Evolutionary conservation across 2,329 filamentous ascomycete species (phyloP).

Genomic region (Cercospora canescens): DNA sequence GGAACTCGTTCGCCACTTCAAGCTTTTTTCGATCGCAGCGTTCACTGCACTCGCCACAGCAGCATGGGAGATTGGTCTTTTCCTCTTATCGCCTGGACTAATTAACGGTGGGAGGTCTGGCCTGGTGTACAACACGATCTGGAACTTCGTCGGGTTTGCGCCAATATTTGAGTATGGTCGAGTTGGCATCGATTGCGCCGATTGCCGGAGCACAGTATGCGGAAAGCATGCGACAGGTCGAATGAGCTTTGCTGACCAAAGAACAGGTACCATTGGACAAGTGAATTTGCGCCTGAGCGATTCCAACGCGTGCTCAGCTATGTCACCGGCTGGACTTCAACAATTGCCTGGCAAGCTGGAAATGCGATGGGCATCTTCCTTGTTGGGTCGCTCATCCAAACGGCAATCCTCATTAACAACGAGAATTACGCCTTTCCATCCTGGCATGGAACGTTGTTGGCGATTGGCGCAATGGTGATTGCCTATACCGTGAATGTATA

Average conservation of each 20-base stretch:
- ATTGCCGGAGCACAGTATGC: slow-evolving; percentile 34
- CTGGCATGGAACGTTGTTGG: slow-evolving; percentile 53
- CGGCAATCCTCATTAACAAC: slow-evolving; percentile 44
- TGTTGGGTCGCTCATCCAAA: slow-evolving; percentile 50
- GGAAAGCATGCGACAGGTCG: too few relatives aligned
- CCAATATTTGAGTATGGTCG: slow-evolving; percentile 31
- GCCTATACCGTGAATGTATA: slow-evolving; percentile 46
- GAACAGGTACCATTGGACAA: too few relatives aligned
- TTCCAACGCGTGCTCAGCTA: slow-evolving; percentile 35
- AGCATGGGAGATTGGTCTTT: slow-evolving; percentile 53
- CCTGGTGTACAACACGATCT: slow-evolving; percentile 32
- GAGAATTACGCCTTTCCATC: slow-evolving; percentile 43
- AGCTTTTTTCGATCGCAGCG: slow-evolving; percentile 49
- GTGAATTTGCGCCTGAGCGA: slow-evolving; percentile 32
- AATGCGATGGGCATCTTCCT: slow-evolving; percentile 51
- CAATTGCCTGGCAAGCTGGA: slow-evolving; percentile 53
- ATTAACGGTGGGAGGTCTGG: slow-evolving; percentile 30
- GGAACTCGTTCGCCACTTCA: slow-evolving; percentile 52
- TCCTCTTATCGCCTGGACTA: slow-evolving; percentile 24
- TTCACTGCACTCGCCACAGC: slow-evolving; percentile 52
- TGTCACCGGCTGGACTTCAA: slow-evolving; percentile 49
- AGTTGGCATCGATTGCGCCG: slow-evolving; percentile 39
- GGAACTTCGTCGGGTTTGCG: slow-evolving; percentile 28
- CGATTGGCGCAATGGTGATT: slow-evolving; percentile 47
- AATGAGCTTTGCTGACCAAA: slow-evolving; percentile 1